Base-by-base conservation (phyloP, 768 basidiomycete genomes). In the Imleria badia region DNA sequence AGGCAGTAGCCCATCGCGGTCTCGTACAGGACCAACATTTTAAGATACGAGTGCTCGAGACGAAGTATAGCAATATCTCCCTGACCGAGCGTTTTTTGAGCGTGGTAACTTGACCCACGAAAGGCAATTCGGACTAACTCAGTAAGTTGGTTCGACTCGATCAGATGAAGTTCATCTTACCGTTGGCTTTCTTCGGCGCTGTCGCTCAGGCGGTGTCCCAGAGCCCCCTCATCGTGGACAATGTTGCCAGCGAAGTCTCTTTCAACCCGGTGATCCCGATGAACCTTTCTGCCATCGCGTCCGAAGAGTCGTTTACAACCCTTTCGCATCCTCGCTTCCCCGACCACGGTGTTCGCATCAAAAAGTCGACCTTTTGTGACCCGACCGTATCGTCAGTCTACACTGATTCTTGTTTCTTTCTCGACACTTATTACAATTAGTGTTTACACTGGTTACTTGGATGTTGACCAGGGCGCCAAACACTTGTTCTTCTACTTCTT, bases 11-110 rank as follows among this genome's bases (percentile, higher is more conserved):
- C 94, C 74, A 96, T 84, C 38, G 94, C 84, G 2, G 94, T 94
- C 78, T 98, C 97, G 77, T 94, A 94, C 60, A 99, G 81, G 42
- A 98, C 95, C 73, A 98, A 83, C 94, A 98, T 98, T 56, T 65
- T 71, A 65, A 48, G 50, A 34, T 56, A 47, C 30, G 26, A 34
- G 46, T 19, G 17, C 41, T 52, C 40, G 51, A 51, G 33, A 31
- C 42, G 52, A 40, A 42, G 23, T 23, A 30, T 52, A 56, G n/a
- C n/a, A n/a, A n/a, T n/a, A n/a, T n/a, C n/a, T 56, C 42, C 12
- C 23, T 41, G 36, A 17, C 30, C 11, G 12, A 26, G 19, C 45
- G 54, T 66, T 71, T 70, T 68, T 70, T 72, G 58, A 70, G 62
- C 69, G 69, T 70, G 69, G 69, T 63, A 70, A 70, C 39, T 52